A percentile compares a stretch with the other conserved stretches of the same genome.
phyloP scores from a whole-genome alignment of 2,329 filamentous ascomycete species.

The Penicillium palitans region DNA sequence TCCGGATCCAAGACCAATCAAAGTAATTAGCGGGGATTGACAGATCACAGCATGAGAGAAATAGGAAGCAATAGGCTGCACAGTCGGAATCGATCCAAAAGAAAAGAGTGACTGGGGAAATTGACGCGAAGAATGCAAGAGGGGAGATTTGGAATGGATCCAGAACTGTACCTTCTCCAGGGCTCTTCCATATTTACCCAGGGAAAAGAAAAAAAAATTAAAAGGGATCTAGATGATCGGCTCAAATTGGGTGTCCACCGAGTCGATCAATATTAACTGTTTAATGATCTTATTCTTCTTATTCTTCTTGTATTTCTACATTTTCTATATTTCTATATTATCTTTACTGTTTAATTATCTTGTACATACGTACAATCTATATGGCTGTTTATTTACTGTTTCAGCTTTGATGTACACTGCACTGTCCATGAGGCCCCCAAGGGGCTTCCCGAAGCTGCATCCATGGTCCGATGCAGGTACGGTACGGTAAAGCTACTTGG shows the following conservation, averaged over 20 bases:
- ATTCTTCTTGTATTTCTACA: not conserved
- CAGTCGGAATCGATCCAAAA: not conserved
- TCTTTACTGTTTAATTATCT: not conserved
- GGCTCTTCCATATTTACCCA: slow-evolving; percentile 1
- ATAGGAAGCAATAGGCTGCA: slow-evolving; percentile 4
- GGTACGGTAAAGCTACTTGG: slow-evolving; percentile 2
- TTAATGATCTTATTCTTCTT: not conserved
- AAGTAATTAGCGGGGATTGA: not conserved
- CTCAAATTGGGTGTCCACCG: slow-evolving; percentile 18
- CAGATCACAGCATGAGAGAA: slow-evolving; percentile 3
- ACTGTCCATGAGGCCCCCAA: not conserved
- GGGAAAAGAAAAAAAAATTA: slow-evolving; percentile 9
- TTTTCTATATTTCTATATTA: not conserved
- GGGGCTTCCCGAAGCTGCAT: slow-evolving; percentile 5
- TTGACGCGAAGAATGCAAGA: slow-evolving; percentile 17
- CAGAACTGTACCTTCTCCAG: slow-evolving; percentile 5
- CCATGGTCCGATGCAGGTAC: slow-evolving; percentile 1
- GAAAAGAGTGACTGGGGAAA: slow-evolving; percentile 7
- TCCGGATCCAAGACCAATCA: not conserved
- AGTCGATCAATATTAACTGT: slow-evolving; percentile 12
- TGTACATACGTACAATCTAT: not conserved
- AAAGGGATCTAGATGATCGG: slow-evolving; percentile 26
- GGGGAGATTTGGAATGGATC: slow-evolving; percentile 13
- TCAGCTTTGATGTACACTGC: not conserved
- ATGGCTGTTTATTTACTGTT: not conserved